Evolutionary conservation across 805 yeast genomes (phyloP), one percentile per base, ranked within the genome.

Genomic region (Ogataea glucozyma): DNA sequence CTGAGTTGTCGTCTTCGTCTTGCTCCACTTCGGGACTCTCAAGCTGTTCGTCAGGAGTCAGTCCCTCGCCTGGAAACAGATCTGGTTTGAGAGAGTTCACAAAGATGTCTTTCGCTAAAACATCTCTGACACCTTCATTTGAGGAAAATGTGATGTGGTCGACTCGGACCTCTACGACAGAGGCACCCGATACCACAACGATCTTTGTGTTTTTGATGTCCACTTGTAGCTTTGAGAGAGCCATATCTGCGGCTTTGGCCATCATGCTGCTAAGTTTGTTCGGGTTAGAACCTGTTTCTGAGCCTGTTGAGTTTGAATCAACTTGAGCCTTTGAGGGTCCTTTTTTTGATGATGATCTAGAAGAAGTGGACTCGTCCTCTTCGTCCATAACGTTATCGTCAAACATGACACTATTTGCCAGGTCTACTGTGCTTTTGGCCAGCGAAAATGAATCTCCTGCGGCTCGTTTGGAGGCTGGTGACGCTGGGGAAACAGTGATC

Each of bases 361-460:
- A n/a, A n/a, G n/a, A n/a, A n/a, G n/a, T n/a, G n/a, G n/a, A n/a
- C 13, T 21, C 57, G 18, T 60, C 61, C 12, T 51, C 60, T 16
- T 65, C 70, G 13, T 63, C 63, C 22, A 64, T 61, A 16, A 66
- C 65, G 18, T 56, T 54, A 43, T 73, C 76, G 12, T 70, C 73
- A 34, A 77, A 58, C 58, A 75, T 68, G 17, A 78, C 69, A 34
- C 82, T 78, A 48, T 73, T 76, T 3, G 93, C 88, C 42, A 88
- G 69, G 52, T 84, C 88, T 17, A 83, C 81, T 0, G 91, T 82
- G 44, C 93, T 84, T 53, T 81, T 84, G 0, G 86, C 81, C 43
- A 86, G 61, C 43, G 81, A 78, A 43, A 78, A 78, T 44, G 66
- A 52, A 12, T 47, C 58, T 6, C 26, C 58, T 52, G 14, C 60